Conservation (phyloP, 305 asterid genomes). For the Caryopteris hybrid region DNA sequence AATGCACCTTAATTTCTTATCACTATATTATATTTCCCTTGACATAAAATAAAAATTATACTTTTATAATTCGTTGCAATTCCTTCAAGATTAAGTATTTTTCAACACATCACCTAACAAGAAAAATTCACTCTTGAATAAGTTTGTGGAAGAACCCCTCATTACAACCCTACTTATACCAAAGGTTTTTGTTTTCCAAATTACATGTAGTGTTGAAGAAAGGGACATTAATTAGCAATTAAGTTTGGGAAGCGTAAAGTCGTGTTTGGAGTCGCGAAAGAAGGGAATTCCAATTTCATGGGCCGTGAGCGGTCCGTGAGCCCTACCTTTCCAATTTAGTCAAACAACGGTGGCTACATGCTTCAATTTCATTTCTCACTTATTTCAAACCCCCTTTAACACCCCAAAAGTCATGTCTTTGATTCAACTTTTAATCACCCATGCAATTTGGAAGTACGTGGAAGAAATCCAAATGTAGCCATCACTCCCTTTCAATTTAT, state of each 20-base stretch:
- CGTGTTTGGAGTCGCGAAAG: conserved; percentile 4
- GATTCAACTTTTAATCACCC: conserved; percentile 15
- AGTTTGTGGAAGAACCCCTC: no score
- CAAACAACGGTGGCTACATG: conserved; percentile 33
- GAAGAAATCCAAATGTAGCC: background rate
- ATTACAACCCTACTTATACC: no score
- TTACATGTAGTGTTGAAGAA: no score
- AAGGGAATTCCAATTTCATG: background rate
- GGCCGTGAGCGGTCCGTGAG: conserved; percentile 2
- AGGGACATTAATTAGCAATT: no score
- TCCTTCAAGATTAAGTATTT: no score
- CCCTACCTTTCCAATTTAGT: conserved; percentile 14
- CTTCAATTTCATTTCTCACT: conserved; percentile 29
- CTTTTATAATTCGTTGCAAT: no score
- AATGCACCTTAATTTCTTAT: no score
- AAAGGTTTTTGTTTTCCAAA: no score
- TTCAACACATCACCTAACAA: no score
- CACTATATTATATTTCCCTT: no score
- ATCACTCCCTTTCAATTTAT: conserved; percentile 22
- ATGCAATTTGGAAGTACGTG: conserved; percentile 17
- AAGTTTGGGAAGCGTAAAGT: background rate
- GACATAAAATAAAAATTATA: no score
- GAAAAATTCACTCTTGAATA: no score
- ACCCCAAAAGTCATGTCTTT: conserved; percentile 5
- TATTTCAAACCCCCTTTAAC: conserved; percentile 25